phyloP scores from a whole-genome alignment of 179 eudicot species.

The Silene noctiflora region DNA sequence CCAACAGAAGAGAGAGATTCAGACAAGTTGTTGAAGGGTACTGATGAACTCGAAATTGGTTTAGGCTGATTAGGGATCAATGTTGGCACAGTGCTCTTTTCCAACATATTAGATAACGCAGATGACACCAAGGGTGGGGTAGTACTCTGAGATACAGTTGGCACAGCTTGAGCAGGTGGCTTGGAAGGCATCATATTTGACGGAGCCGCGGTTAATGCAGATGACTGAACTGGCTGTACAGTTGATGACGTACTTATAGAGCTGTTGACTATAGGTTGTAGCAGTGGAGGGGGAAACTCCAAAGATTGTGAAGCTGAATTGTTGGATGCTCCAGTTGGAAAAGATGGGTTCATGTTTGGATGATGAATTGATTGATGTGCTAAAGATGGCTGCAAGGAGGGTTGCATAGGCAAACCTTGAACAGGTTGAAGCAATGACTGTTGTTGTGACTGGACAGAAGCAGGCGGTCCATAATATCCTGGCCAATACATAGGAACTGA shows the following conservation, averaged over 20 bases:
- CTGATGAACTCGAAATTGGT: conserved; percentile 25
- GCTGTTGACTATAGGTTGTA: conserved; percentile 36
- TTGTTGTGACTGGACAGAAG: conserved; percentile 35
- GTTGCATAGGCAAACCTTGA: conserved; percentile 39
- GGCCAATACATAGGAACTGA: conserved; percentile 44
- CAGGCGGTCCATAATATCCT: conserved; percentile 40
- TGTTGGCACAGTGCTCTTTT: conserved; percentile 30
- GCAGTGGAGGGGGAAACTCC: conserved; percentile 36
- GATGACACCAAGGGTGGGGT: conserved; percentile 32
- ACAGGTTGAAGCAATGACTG: conserved; percentile 35
- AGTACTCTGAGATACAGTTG: conserved; percentile 31
- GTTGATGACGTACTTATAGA: conserved; percentile 29
- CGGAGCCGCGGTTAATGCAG: conserved; percentile 25
- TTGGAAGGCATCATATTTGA: conserved; percentile 33
- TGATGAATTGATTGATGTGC: conserved; percentile 32
- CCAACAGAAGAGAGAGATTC: conserved; percentile 34
- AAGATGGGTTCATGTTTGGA: conserved; percentile 32
- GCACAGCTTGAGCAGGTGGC: conserved; percentile 29
- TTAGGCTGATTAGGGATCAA: conserved; percentile 34
- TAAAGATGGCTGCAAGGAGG: conserved; percentile 30
- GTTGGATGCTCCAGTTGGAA: conserved; percentile 30
- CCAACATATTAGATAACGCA: conserved; percentile 31
- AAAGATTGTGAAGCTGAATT: conserved; percentile 26
- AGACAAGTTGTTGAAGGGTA: conserved; percentile 33
- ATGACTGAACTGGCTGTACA: conserved; percentile 33